Evolutionary conservation across 1,284 basidiomycete genomes (phyloP), one percentile per base, ranked within the genome.

Genomic region (Cryptococcus neoformans): DNA sequence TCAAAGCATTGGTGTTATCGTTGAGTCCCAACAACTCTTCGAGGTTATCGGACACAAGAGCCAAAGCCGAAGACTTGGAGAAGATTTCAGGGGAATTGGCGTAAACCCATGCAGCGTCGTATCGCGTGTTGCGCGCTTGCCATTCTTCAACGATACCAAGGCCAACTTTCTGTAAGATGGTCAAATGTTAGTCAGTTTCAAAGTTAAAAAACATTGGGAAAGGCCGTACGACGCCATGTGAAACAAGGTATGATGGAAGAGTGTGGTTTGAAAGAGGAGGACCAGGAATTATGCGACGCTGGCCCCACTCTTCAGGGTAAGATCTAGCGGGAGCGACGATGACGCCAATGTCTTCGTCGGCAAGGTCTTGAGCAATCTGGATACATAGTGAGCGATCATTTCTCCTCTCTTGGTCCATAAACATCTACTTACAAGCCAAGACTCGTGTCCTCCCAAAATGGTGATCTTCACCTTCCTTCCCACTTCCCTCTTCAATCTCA

Each of bases 361-460:
- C 83, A 41, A 95, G 84, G 61, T 92, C 86, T 40, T 83, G 73
- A 0, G 90, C 90, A 46, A 94, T 72, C 66, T 72, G 42, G 28
- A 48, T 8, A 48, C 8, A 16, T n/a, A 21, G 42, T 53, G 35
- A 45, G 11, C 14, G 28, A 51, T 54, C 35, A 53, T 51, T 39
- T 40, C 16, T 44, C 7, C 38, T 12, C 51, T 11, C 16, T 42
- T 21, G 3, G n/a, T 42, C 17, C 8, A 37, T 6, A 12, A 12
- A 49, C 42, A 14, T 14, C 28, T 17, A 68, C 69, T 58, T 49
- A 73, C 66, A 21, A 78, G 48, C 76, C 76, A 78, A 4, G 88
- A 83, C 75, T 94, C 91, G 0, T 83, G 80, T 0, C 84, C 91
- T 5, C 89, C 89, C 39, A 83, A 78, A 64, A 92, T 84, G 2